A percentile compares a stretch with the other conserved stretches of the same genome.
Evolutionary conservation across 1,139 yeast genomes (phyloP).

Genomic region (Protomyces inouyei): DNA sequence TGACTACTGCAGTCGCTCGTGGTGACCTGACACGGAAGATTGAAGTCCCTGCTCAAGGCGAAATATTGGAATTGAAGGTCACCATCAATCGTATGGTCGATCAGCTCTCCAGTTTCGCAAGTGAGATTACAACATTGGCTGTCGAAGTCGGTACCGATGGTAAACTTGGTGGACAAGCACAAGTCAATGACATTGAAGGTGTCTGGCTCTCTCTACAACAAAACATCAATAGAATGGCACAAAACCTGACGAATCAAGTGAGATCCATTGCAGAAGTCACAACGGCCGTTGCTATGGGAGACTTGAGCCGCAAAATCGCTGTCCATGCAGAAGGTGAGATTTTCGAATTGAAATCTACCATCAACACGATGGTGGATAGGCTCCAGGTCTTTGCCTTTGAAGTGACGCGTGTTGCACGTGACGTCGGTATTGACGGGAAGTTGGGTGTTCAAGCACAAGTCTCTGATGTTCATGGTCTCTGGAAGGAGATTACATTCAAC

Average conservation of each 20-base stretch:
- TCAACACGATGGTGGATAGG: conserved; percentile 75
- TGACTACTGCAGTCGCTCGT: conserved; percentile 87
- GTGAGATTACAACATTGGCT: conserved; percentile 80
- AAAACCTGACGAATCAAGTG: conserved; percentile 81
- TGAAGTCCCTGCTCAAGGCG: conserved; percentile 86
- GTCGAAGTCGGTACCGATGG: conserved; percentile 89
- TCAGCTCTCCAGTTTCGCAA: conserved; percentile 79
- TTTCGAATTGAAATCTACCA: conserved; percentile 29
- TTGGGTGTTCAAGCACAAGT: conserved; percentile 90
- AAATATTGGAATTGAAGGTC: conserved; percentile 75
- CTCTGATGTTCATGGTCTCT: conserved; percentile 80
- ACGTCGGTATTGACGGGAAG: conserved; percentile 89
- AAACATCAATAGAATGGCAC: conserved; percentile 85
- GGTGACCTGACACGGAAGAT: conserved; percentile 83
- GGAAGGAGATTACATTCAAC: conserved; percentile 91
- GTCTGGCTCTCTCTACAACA: conserved; percentile 91
- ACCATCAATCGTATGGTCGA: conserved; percentile 90
- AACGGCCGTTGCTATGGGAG: conserved; percentile 90
- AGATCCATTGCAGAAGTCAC: conserved; percentile 87
- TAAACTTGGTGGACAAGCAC: conserved; percentile 84
- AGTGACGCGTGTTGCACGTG: conserved; percentile 84
- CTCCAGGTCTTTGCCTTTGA: conserved; percentile 82
- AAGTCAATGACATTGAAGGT: conserved; percentile 87
- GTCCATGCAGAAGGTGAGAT: conserved; percentile 80
- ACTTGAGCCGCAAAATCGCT: conserved; percentile 76